A percentile compares a stretch with the other conserved stretches of the same genome.
Evolutionary conservation across 2,329 filamentous ascomycete species (phyloP).

Genomic region (Hypoxylon sp.): DNA sequence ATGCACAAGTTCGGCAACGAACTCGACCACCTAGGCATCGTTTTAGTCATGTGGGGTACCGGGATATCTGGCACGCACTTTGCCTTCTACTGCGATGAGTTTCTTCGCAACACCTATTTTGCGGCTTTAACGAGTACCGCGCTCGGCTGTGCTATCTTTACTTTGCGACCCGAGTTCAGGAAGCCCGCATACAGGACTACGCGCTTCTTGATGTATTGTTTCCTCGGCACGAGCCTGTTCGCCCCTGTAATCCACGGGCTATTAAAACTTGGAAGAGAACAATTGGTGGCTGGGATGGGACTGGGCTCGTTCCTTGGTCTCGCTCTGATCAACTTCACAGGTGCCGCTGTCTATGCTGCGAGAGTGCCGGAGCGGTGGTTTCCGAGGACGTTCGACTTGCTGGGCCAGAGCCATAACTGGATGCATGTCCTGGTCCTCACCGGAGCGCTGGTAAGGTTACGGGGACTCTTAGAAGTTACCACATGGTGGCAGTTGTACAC

Average conservation of each 20-base stretch:
- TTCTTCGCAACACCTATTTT: conserved; percentile 42
- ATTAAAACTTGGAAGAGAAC: conserved; percentile 34
- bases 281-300: conserved; percentile 46
- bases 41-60: conserved; percentile 52
- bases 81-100: conserved; percentile 48
- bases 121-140: conserved; percentile 46
- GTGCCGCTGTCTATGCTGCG: conserved; percentile 50
- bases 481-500: conserved; percentile 15
- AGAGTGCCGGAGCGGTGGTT: conserved; percentile 54
- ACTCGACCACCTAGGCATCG: conserved; percentile 54
- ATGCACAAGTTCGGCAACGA: conserved; percentile 52
- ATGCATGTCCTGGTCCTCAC: conserved; percentile 49
- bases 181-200: conserved; percentile 48
- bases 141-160: conserved; percentile 48
- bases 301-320: conserved; percentile 51
- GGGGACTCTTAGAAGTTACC: conserved; percentile 31
- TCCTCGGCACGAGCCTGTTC: conserved; percentile 49
- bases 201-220: conserved; percentile 48
- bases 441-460: conserved; percentile 45
- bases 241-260: conserved; percentile 49
- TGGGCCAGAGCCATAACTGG: conserved; percentile 51
- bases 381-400: conserved; percentile 48
- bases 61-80: conserved; percentile 50
- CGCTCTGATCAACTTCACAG: conserved; percentile 50
- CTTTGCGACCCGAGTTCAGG: conserved; percentile 50